A percentile compares a stretch with the other conserved stretches of the same genome.
These are phyloP conservation scores for Withania somnifera DNA, from an alignment of 305 asterid species.

Conservation along the genomic window DNA sequence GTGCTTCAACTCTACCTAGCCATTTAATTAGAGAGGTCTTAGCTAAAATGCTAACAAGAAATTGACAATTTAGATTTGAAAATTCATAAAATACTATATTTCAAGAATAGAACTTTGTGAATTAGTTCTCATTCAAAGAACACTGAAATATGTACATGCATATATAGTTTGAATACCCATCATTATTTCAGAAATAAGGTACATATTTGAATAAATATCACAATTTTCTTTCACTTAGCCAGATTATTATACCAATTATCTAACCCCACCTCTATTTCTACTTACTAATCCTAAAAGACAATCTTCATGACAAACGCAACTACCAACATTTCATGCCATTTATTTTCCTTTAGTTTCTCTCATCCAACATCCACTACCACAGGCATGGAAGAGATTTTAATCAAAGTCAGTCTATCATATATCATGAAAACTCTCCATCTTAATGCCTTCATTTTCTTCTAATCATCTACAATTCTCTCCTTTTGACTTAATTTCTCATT, in stretches of 20 bases:
- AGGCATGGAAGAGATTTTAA: neutral
- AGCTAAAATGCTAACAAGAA: neutral
- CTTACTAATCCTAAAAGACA: neutral
- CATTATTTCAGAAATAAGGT: neutral
- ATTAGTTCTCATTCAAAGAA: neutral
- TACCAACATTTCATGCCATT: neutral
- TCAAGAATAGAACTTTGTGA: neutral
- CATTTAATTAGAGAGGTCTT: neutral
- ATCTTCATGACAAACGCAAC: neutral
- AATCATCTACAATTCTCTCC: neutral
- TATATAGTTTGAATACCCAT: neutral
- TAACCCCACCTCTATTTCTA: neutral
- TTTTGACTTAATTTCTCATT: neutral
- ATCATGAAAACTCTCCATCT: neutral
- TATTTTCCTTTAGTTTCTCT: neutral
- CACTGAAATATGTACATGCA: neutral
- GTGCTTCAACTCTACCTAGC: constrained; percentile 66
- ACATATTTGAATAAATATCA: neutral
- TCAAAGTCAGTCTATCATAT: neutral
- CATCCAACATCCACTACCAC: neutral
- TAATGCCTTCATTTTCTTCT: neutral
- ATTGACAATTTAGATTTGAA: neutral
- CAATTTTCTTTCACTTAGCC: neutral
- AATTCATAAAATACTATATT: neutral
- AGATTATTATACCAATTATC: neutral